A percentile compares a stretch with the other conserved stretches of the same genome.
phyloP scores from a whole-genome alignment of 2,329 filamentous ascomycete genomes.

The Anthostomella pinea region DNA sequence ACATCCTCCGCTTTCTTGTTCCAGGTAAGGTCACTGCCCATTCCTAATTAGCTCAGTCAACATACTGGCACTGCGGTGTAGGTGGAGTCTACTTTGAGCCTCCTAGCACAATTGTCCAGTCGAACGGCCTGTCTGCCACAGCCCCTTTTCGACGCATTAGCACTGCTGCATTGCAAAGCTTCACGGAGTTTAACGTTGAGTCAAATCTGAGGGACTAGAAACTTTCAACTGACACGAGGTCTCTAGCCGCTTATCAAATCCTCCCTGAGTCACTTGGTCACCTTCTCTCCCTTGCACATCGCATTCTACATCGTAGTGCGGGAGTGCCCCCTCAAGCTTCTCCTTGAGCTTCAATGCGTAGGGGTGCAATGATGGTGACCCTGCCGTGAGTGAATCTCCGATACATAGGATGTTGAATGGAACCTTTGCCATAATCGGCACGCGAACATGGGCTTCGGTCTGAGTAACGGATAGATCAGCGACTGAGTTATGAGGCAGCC shows the following conservation, averaged over 20 bases:
- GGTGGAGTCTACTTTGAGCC: slow-evolving; percentile 4
- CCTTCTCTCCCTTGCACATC: slow-evolving; percentile 5
- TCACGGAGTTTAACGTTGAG: too few relatives aligned
- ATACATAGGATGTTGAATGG: slow-evolving; percentile 5
- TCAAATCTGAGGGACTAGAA: too few relatives aligned
- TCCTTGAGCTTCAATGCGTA: slow-evolving; percentile 3
- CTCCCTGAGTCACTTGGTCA: slow-evolving; percentile 7
- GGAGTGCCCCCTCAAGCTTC: slow-evolving; percentile 4
- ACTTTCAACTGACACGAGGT: slow-evolving; percentile 4
- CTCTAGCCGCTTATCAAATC: slow-evolving; percentile 2
- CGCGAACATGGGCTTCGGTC: too few relatives aligned
- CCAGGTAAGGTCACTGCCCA: slow-evolving; percentile 3
- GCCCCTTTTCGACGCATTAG: too few relatives aligned
- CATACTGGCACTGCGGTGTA: not conserved
- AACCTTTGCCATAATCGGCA: slow-evolving; percentile 1
- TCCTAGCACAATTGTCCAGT: slow-evolving; percentile 7
- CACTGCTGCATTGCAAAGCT: too few relatives aligned
- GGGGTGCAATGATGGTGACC: slow-evolving; percentile 2
- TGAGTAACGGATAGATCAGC: too few relatives aligned
- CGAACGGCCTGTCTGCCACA: slow-evolving; percentile 5
- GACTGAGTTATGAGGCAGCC: too few relatives aligned
- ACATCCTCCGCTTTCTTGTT: slow-evolving; percentile 3
- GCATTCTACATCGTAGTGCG: slow-evolving; percentile 3
- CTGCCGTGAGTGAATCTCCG: slow-evolving; percentile 6
- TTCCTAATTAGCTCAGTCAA: not conserved